phyloP scores from a whole-genome alignment of 306 rosid genomes.

The Carpinus viminea region DNA sequence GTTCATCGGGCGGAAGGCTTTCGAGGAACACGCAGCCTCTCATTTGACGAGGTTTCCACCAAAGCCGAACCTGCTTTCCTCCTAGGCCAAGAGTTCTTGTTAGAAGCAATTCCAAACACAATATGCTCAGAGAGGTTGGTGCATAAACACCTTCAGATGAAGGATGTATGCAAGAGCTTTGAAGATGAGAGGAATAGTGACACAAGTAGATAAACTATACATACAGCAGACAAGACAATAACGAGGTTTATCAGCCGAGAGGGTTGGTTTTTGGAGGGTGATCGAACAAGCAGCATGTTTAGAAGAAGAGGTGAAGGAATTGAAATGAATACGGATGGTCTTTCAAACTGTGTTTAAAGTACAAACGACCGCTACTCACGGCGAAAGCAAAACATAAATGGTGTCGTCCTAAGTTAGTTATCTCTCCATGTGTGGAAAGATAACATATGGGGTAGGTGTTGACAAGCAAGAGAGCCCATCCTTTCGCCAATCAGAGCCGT shows the following conservation, averaged over 20 bases:
- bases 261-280: constrained; percentile 42
- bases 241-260: constrained; percentile 37
- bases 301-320: constrained; percentile 5
- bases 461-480: constrained; percentile 2
- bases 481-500: constrained; percentile 31
- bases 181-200: constrained; percentile 43
- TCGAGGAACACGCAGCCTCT: constrained; percentile 80
- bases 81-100: constrained; percentile 53
- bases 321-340: neutral
- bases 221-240: constrained; percentile 51
- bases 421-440: constrained; percentile 27
- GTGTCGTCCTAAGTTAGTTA: constrained; percentile 39
- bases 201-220: constrained; percentile 50
- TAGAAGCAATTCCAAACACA: constrained; percentile 87
- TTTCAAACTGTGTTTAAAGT: neutral
- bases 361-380: constrained; percentile 39
- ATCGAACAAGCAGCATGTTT: constrained; percentile 54
- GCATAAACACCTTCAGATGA: constrained; percentile 34
- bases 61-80: constrained; percentile 53
- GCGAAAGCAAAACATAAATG: constrained; percentile 14
- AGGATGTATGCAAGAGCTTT: constrained; percentile 5
- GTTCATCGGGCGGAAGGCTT: constrained; percentile 32
- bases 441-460: constrained; percentile 26
- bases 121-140: constrained; percentile 54
- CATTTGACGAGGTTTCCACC: constrained; percentile 72